These are phyloP conservation scores for Agaricus subrufescens DNA, from an alignment of 768 basidiomycete species.

Conservation along the genomic window DNA sequence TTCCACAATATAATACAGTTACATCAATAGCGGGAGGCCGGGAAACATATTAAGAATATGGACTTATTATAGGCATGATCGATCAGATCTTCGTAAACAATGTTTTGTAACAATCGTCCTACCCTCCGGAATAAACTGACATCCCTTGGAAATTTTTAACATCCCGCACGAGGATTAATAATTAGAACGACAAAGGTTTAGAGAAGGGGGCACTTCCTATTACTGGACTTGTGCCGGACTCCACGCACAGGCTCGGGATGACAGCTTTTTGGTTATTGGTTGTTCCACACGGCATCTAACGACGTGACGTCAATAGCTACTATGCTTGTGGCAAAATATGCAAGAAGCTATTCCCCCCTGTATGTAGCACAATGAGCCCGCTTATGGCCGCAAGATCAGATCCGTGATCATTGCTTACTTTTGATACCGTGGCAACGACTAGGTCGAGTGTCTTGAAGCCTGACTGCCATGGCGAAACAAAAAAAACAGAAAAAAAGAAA, in stretches of 20 bases:
- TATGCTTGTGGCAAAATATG: constrained; percentile 23
- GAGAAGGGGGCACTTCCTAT: constrained; percentile 24
- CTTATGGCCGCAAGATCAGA: background rate
- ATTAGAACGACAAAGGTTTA: background rate
- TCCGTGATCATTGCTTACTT: constrained; percentile 23
- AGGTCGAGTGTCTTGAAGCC: constrained; percentile 27
- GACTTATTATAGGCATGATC: too few relatives aligned
- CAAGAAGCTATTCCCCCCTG: constrained; percentile 18
- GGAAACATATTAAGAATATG: too few relatives aligned
- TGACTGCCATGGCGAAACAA: constrained; percentile 17
- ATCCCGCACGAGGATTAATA: constrained; percentile 14
- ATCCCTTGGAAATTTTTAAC: constrained; percentile 31
- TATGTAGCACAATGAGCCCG: background rate
- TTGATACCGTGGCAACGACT: constrained; percentile 32
- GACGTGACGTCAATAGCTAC: constrained; percentile 22
- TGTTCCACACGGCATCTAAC: constrained; percentile 22
- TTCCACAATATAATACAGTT: too few relatives aligned
- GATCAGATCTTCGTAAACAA: background rate
- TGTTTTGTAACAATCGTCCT: background rate
- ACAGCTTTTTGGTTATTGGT: constrained; percentile 20
- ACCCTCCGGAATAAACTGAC: constrained; percentile 25
- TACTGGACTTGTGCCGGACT: constrained; percentile 20
- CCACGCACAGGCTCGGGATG: constrained; percentile 10
- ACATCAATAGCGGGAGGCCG: too few relatives aligned
- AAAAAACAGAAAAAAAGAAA: background rate